These are phyloP conservation scores for Macrocystidia cucumis DNA, from an alignment of 1,284 basidiomycete genomes.

Conservation along the genomic window DNA sequence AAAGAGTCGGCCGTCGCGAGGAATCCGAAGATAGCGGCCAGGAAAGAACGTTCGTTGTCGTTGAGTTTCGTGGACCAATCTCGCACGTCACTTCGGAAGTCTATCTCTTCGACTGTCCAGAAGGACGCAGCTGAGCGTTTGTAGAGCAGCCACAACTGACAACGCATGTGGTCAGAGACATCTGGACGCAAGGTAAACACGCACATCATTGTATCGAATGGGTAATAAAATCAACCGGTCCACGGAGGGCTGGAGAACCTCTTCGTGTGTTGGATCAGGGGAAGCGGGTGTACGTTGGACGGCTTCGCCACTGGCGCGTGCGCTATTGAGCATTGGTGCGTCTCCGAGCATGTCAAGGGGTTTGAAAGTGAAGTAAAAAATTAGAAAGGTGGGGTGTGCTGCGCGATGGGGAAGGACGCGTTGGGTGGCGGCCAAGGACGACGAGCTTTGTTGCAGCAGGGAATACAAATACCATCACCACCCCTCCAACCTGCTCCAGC, in stretches of 20 bases:
- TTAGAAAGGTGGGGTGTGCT: no score
- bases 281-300: no score
- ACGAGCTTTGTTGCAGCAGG: no score
- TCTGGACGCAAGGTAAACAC: slow-evolving; percentile 6
- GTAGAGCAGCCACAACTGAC: slow-evolving; percentile 94
- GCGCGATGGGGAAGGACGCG: no score
- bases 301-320: no score
- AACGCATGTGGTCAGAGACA: not conserved
- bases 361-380: no score
- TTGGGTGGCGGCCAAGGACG: no score
- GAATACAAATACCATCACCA: no score
- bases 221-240: slow-evolving; percentile 90
- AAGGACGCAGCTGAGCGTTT: slow-evolving; percentile 91
- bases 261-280: no score
- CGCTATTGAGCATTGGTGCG: no score
- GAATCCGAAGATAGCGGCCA: slow-evolving; percentile 95
- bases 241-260: slow-evolving; percentile 74
- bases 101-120: slow-evolving; percentile 99
- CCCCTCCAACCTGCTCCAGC: no score
- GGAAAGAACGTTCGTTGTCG: slow-evolving; percentile 91
- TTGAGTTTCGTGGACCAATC: slow-evolving; percentile 95
- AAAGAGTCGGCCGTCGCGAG: slow-evolving; percentile 97
- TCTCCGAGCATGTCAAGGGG: no score
- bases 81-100: slow-evolving; percentile 87
- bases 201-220: slow-evolving; percentile 92